Conservation (phyloP, 768 basidiomycete species). For the Clitopilus hobsonii region DNA sequence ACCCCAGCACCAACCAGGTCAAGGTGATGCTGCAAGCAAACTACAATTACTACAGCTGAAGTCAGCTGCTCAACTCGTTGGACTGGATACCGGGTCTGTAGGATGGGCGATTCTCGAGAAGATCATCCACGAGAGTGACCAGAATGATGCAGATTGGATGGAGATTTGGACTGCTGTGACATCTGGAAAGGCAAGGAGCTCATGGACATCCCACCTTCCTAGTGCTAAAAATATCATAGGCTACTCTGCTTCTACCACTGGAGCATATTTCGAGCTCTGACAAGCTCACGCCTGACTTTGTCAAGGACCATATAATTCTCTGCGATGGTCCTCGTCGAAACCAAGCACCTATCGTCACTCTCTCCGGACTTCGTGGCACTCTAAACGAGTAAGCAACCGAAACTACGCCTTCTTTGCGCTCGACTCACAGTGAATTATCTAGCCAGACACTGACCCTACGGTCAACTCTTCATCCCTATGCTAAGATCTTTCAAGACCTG, state of each 20-base stretch:
- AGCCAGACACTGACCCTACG: slow-evolving; percentile 39
- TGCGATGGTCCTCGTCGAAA: slow-evolving; percentile 48
- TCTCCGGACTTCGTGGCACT: slow-evolving; percentile 80
- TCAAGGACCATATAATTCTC: slow-evolving; percentile 80
- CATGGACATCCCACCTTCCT: not conserved
- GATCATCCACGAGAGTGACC: slow-evolving; percentile 44
- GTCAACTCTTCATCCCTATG: slow-evolving; percentile 36
- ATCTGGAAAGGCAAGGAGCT: slow-evolving; percentile 55
- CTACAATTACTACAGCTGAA: slow-evolving; percentile 72
- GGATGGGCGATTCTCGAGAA: slow-evolving; percentile 81
- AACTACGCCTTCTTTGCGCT: not conserved
- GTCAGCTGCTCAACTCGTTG: slow-evolving; percentile 64
- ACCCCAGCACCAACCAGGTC: slow-evolving; percentile 32
- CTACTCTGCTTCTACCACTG: slow-evolving; percentile 74
- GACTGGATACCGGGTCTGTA: slow-evolving; percentile 55
- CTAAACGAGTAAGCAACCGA: slow-evolving; percentile 48
- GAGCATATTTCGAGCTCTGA: slow-evolving; percentile 50
- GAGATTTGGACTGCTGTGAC: slow-evolving; percentile 64
- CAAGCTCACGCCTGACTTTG: slow-evolving; percentile 64
- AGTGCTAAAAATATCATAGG: slow-evolving; percentile 36
- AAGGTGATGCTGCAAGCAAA: slow-evolving; percentile 61
- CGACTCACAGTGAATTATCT: not conserved
- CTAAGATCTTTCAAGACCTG: slow-evolving; percentile 35
- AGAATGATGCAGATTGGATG: slow-evolving; percentile 60
- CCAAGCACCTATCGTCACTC: slow-evolving; percentile 57